Evolutionary conservation across 2,329 filamentous ascomycete genomes (phyloP).

Genomic region (Talaromyces amestolkiae): DNA sequence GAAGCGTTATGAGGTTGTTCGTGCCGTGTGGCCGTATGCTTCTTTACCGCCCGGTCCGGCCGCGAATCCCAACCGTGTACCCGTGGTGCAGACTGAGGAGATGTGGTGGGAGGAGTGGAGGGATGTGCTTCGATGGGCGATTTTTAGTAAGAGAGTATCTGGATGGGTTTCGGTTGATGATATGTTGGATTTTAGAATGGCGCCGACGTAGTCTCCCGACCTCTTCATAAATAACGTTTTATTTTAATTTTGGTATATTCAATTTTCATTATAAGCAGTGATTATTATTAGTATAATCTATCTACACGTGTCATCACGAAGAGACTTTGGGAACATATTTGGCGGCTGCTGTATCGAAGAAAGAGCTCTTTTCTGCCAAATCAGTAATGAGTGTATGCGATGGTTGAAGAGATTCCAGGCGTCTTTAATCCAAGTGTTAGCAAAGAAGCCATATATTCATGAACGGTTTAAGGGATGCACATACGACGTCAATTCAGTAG

Average conservation of each 20-base stretch:
- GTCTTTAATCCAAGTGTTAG: constrained; percentile 23
- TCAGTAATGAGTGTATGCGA: constrained; percentile 71
- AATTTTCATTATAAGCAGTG: neutral
- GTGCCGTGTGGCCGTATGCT: constrained; percentile 26
- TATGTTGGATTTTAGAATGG: constrained; percentile 21
- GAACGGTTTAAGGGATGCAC: constrained; percentile 23
- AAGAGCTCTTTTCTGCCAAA: constrained; percentile 76
- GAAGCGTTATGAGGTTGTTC: constrained; percentile 26
- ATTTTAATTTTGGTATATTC: neutral
- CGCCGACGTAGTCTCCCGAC: neutral
- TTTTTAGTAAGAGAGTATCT: constrained; percentile 18
- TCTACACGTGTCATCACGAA: constrained; percentile 12
- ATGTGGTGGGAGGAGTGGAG: constrained; percentile 30
- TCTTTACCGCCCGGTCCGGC: constrained; percentile 15
- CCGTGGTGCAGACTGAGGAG: constrained; percentile 22
- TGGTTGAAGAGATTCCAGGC: constrained; percentile 54
- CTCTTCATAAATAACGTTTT: neutral
- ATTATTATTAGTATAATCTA: constrained; percentile 8
- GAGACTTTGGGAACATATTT: constrained; percentile 83
- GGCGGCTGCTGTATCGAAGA: constrained; percentile 80
- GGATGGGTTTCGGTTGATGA: constrained; percentile 22
- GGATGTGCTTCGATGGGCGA: constrained; percentile 19
- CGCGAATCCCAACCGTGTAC: constrained; percentile 17
- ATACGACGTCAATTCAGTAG: constrained; percentile 61
- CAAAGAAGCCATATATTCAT: neutral